Conservation (phyloP, 1,139 yeast species). For the Sugiyamaella neomexicana region DNA sequence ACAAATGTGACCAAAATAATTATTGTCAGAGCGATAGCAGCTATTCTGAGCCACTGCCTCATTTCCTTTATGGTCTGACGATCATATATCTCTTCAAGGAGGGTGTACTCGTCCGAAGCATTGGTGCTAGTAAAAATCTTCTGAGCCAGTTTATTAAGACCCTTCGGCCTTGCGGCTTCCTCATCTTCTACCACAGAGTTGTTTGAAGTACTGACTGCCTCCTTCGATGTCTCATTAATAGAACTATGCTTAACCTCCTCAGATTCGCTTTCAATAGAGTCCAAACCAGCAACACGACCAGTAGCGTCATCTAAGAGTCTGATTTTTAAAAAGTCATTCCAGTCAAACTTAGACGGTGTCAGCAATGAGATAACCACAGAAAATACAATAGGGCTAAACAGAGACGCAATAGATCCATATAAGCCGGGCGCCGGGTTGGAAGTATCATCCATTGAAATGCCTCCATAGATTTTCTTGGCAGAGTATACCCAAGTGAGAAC, state of each 20-base stretch:
- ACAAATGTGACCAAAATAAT: conserved; percentile 44
- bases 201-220: conserved; percentile 9
- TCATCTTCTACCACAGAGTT: conserved; percentile 19
- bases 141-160: conserved; percentile 10
- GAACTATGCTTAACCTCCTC: conserved; percentile 16
- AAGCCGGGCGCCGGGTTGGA: conserved; percentile 79
- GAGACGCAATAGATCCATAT: conserved; percentile 77
- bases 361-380: conserved; percentile 62
- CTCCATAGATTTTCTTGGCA: conserved; percentile 42
- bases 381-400: conserved; percentile 64
- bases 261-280: not conserved
- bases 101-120: not conserved
- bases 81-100: conserved; percentile 15
- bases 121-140: conserved; percentile 14
- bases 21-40: conserved; percentile 39
- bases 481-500: conserved; percentile 50
- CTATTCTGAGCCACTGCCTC: conserved; percentile 31
- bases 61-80: conserved; percentile 16
- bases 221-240: conserved; percentile 8
- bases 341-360: conserved; percentile 74
- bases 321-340: conserved; percentile 57
- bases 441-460: conserved; percentile 57
- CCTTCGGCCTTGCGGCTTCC: conserved; percentile 15
- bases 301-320: conserved; percentile 23
- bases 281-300: conserved; percentile 8